Evolutionary conservation across 2,329 filamentous ascomycete genomes (phyloP).

Genomic region (Didymosphaeria variabile): DNA sequence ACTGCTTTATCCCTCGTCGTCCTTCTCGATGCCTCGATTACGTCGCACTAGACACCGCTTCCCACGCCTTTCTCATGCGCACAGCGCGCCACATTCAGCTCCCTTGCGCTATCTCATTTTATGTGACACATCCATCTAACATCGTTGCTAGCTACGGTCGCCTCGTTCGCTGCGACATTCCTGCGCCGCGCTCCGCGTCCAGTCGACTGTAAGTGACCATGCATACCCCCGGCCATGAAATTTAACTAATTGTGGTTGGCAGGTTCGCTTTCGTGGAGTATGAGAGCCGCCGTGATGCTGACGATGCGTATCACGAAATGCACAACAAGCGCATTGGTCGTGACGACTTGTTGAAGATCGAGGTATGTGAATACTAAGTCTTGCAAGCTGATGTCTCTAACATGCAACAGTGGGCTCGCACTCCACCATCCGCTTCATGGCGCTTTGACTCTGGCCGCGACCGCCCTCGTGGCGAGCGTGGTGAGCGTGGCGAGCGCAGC

Average conservation of each 20-base stretch:
- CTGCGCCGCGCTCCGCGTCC: slow-evolving; percentile 89
- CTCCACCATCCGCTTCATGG: slow-evolving; percentile 97
- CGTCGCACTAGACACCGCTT: slow-evolving; percentile 25
- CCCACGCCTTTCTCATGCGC: slow-evolving; percentile 51
- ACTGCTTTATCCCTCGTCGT: slow-evolving; percentile 17
- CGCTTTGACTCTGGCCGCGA: slow-evolving; percentile 85
- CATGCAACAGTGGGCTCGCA: slow-evolving; percentile 87
- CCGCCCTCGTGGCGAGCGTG: slow-evolving; percentile 61
- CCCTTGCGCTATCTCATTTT: slow-evolving; percentile 37
- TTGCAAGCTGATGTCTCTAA: slow-evolving; percentile 25
- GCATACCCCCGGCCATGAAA: slow-evolving; percentile 1
- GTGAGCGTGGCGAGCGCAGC: slow-evolving; percentile 75
- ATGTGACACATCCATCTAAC: slow-evolving; percentile 50
- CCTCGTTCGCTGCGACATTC: slow-evolving; percentile 97
- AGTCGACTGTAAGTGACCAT: slow-evolving; percentile 88
- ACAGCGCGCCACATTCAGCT: slow-evolving; percentile 45
- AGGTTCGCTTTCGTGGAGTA: slow-evolving; percentile 99
- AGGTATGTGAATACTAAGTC: slow-evolving; percentile 68
- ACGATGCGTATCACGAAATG: slow-evolving; percentile 99
- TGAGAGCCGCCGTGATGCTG: slow-evolving; percentile 96
- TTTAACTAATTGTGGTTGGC: slow-evolving; percentile 28
- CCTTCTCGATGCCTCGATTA: slow-evolving; percentile 31
- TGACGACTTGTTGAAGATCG: slow-evolving; percentile 96
- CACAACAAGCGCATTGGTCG: slow-evolving; percentile 98
- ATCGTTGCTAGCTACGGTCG: slow-evolving; percentile 83